Evolutionary conservation across 257 asterid species (phyloP).

Genomic region (Solanum chmielewskii): DNA sequence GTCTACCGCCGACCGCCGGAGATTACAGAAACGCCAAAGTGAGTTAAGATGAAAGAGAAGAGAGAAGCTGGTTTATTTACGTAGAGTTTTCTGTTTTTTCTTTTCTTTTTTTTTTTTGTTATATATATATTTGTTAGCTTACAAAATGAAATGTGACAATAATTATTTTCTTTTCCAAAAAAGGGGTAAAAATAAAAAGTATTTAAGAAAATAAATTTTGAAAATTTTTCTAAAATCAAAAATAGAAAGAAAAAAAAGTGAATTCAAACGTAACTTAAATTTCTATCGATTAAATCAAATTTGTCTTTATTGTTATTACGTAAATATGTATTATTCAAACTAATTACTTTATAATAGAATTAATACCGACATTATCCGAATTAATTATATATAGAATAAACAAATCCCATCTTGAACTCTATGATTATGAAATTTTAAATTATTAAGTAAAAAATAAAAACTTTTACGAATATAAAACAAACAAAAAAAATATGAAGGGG

Average conservation of each 20-base stretch:
- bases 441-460: too few species aligned
- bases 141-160: not conserved
- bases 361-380: not conserved
- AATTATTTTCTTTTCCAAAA: not conserved
- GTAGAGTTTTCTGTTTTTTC: not conserved
- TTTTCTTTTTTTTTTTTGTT: not conserved
- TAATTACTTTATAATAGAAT: too few species aligned
- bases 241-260: fast-evolving
- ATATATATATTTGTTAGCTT: not conserved
- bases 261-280: not conserved
- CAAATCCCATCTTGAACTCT: not conserved
- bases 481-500: too few species aligned
- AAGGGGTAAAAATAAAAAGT: not conserved
- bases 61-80: not conserved
- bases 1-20: not conserved
- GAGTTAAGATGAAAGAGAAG: not conserved
- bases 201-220: too few species aligned
- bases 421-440: too few species aligned
- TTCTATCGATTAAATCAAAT: not conserved
- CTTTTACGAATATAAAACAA: too few species aligned
- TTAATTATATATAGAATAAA: too few species aligned
- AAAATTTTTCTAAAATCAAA: not conserved
- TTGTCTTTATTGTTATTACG: not conserved
- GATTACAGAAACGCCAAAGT: not conserved
- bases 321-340: too few species aligned